These are phyloP conservation scores for Obelidium mucronatum DNA, from an alignment of 192 early-diverging fungal species.

Conservation along the genomic window DNA sequence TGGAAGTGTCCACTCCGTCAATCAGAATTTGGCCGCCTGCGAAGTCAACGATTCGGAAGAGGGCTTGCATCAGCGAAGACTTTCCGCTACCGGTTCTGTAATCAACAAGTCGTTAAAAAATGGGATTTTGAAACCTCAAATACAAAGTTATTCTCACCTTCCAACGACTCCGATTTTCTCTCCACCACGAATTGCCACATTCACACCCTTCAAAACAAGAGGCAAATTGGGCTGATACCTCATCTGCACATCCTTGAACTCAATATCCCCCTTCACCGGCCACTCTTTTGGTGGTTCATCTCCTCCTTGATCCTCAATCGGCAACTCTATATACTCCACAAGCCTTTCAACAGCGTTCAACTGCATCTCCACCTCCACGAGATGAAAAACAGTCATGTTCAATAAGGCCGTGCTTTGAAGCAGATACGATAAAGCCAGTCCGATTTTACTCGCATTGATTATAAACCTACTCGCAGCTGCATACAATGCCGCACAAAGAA, in stretches of 20 bases:
- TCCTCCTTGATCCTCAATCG: slow-evolving; percentile 24
- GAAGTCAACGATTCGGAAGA: slow-evolving; percentile 66
- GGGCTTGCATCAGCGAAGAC: slow-evolving; percentile 44
- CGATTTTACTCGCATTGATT: slow-evolving; percentile 17
- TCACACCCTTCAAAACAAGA: slow-evolving; percentile 47
- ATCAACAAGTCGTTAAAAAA: too few species aligned
- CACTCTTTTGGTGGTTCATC: slow-evolving; percentile 29
- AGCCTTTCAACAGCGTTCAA: slow-evolving; percentile 36
- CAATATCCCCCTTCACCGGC: slow-evolving; percentile 51
- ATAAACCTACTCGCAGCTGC: not conserved
- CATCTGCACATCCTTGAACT: slow-evolving; percentile 44
- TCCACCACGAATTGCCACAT: slow-evolving; percentile 43
- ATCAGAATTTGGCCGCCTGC: slow-evolving; percentile 58
- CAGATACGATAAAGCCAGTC: slow-evolving; percentile 9
- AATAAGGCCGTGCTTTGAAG: slow-evolving; percentile 22
- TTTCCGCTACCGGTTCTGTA: slow-evolving; percentile 63
- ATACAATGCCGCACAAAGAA: slow-evolving; percentile 19
- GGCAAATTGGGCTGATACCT: slow-evolving; percentile 40
- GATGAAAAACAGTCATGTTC: slow-evolving; percentile 31
- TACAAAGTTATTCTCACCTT: not conserved
- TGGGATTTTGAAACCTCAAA: not conserved
- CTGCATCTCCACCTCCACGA: slow-evolving; percentile 22
- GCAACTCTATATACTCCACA: slow-evolving; percentile 25
- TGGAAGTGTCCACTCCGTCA: slow-evolving; percentile 53
- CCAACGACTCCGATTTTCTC: slow-evolving; percentile 60